Conservation (phyloP, 2,329 filamentous ascomycete genomes). For the Geosmithia flava region DNA sequence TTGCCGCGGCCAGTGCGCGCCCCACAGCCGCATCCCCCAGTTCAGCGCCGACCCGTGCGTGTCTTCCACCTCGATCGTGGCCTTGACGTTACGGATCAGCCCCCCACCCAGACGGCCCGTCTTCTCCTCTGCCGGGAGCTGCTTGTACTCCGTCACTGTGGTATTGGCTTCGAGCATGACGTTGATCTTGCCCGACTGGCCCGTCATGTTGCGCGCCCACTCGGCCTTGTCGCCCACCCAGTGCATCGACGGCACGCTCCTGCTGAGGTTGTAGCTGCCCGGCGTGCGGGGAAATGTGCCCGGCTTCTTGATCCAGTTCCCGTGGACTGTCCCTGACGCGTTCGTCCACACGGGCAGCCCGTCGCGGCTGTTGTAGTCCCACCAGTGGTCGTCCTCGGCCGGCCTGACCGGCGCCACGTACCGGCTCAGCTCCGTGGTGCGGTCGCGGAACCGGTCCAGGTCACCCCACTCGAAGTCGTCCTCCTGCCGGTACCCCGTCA, state of each 20-base stretch:
- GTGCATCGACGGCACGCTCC: slow-evolving; percentile 49
- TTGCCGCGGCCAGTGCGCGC: slow-evolving; percentile 73
- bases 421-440: slow-evolving; percentile 48
- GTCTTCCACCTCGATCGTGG: slow-evolving; percentile 61
- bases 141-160: slow-evolving; percentile 30
- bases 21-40: slow-evolving; percentile 71
- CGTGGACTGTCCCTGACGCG: slow-evolving; percentile 62
- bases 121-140: slow-evolving; percentile 13
- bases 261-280: slow-evolving; percentile 49
- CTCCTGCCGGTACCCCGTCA: slow-evolving; percentile 64
- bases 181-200: slow-evolving; percentile 54
- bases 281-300: slow-evolving; percentile 31
- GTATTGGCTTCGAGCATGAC: slow-evolving; percentile 50
- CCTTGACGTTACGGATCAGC: slow-evolving; percentile 56
- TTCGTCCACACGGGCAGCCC: slow-evolving; percentile 56
- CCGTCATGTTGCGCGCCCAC: slow-evolving; percentile 75
- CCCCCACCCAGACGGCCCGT: slow-evolving; percentile 28
- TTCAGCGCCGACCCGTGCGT: slow-evolving; percentile 52
- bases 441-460: slow-evolving; percentile 51
- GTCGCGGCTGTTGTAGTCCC: slow-evolving; percentile 21
- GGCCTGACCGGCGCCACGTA: slow-evolving; percentile 33
- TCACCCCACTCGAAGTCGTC: slow-evolving; percentile 73
- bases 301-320: slow-evolving; percentile 57
- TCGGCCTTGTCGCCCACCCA: slow-evolving; percentile 47
- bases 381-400: slow-evolving; percentile 15